Base-by-base conservation (phyloP, 768 basidiomycete species). In the Termitomyces sp. region DNA sequence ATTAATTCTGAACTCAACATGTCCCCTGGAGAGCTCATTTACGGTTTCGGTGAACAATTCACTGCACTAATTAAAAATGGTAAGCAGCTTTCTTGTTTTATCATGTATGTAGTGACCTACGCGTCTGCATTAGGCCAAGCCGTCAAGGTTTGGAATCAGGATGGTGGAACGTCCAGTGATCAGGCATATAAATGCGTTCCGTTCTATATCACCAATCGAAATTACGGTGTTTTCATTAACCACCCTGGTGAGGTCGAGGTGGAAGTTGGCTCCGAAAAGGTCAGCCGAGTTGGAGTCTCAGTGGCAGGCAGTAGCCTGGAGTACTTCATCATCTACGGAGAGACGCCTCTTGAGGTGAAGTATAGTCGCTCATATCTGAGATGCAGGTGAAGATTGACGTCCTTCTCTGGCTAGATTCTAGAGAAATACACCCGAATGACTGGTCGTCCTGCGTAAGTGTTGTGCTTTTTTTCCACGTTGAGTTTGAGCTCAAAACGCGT, bases 141-240 rank as follows among this genome's bases (percentile, higher is more conserved):
- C 5, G 73, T 89, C 48, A 82, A 78, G 61, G 72, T 88, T 4
- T 90, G 88, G 89, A 88, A 89, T 63, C 81, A 83, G 69, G 88
- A 90, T 64, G 88, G 88, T 26, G 88, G 89, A 35, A 91, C 87
- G 0, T 86, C 85, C 9, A 83, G 80, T 61, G 84, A 86, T 38
- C 84, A 86, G 64, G 82, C 83, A 0, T 87, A 86, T 70, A 86
- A 86, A 78, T 83, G 81, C 59, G 76, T 87, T 14, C 86, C 86
- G 1, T 88, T 87, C 71, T 86, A 86, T 62, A 81, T 88, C 66
- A 86, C 85, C 16, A 86, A 86, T 67, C 75, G 83, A 50, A 83
- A 84, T 58, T 91, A 90, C 61, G 89, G 88, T 36, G 80, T 90
- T 14, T 91, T 90, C 67, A 82, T 91, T 67, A 88, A 89, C 70